These are phyloP conservation scores for Dentipellis sp. DNA, from an alignment of 768 basidiomycete genomes.

Conservation along the genomic window DNA sequence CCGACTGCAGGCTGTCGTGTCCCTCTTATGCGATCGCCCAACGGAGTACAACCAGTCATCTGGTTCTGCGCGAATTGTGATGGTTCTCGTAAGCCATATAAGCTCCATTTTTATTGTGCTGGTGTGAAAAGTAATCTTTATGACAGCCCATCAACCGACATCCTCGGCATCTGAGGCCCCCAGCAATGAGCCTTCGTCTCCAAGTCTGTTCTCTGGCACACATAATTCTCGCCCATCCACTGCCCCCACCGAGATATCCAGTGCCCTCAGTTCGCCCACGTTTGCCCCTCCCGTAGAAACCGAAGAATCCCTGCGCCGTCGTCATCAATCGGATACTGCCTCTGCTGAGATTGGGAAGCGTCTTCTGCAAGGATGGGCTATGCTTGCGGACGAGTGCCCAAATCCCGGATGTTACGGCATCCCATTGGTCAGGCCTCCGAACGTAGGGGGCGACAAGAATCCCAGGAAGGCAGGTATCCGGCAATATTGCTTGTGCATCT, in stretches of 20 bases:
- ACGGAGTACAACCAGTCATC: slow-evolving; percentile 30
- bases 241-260: slow-evolving; percentile 69
- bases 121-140: neutral
- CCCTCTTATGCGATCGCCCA: slow-evolving; percentile 71
- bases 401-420: slow-evolving; percentile 63
- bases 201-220: slow-evolving; percentile 40
- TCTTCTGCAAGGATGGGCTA: slow-evolving; percentile 77
- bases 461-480: slow-evolving; percentile 47
- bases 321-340: slow-evolving; percentile 75
- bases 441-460: slow-evolving; percentile 47
- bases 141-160: slow-evolving; percentile 2
- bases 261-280: slow-evolving; percentile 46
- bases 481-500: slow-evolving; percentile 1
- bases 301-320: slow-evolving; percentile 53
- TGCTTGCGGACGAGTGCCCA: slow-evolving; percentile 83
- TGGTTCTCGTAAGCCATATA: slow-evolving; percentile 22
- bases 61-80: slow-evolving; percentile 63
- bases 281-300: slow-evolving; percentile 60
- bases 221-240: slow-evolving; percentile 58
- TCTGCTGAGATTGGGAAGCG: slow-evolving; percentile 73
- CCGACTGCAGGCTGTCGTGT: slow-evolving; percentile 43
- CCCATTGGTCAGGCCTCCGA: slow-evolving; percentile 77
- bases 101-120: neutral
- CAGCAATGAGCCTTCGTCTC: slow-evolving; percentile 15
- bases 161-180: slow-evolving; percentile 2